A percentile compares a stretch with the other conserved stretches of the same genome.
Evolutionary conservation across 2,329 filamentous ascomycete species (phyloP).

Genomic region (Tetracladium maxilliforme): DNA sequence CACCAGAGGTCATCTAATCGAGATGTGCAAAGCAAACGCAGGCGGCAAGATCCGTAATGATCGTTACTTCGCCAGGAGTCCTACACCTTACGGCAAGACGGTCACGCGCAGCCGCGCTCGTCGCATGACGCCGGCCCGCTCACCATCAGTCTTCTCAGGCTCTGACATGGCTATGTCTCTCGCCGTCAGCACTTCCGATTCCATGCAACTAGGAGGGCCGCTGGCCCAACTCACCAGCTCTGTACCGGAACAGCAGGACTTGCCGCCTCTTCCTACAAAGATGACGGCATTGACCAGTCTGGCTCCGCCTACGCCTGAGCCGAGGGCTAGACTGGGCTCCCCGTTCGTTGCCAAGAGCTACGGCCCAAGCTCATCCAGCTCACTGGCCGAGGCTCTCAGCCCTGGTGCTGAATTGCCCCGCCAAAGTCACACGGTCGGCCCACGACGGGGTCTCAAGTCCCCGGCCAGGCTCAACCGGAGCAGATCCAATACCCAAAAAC

Average conservation of each 20-base stretch:
- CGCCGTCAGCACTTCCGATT: slow-evolving; percentile 44
- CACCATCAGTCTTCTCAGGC: slow-evolving; percentile 35
- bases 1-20: slow-evolving; percentile 45
- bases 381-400: slow-evolving; percentile 17
- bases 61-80: slow-evolving; percentile 32
- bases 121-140: slow-evolving; percentile 29
- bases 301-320: slow-evolving; percentile 6
- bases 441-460: too few relatives aligned
- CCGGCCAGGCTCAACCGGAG: too few relatives aligned
- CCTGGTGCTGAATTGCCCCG: slow-evolving; percentile 20
- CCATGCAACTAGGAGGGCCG: slow-evolving; percentile 48
- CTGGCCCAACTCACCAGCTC: slow-evolving; percentile 43
- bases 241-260: slow-evolving; percentile 5
- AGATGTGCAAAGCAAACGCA: slow-evolving; percentile 43
- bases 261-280: too few relatives aligned
- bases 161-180: slow-evolving; percentile 50
- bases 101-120: slow-evolving; percentile 33
- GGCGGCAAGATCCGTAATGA: slow-evolving; percentile 24
- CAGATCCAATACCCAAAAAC: too few relatives aligned
- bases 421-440: too few relatives aligned
- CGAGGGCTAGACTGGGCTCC: slow-evolving; percentile 28
- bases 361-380: slow-evolving; percentile 44
- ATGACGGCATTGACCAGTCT: slow-evolving; percentile 11
- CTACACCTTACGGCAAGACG: slow-evolving; percentile 37
- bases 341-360: slow-evolving; percentile 44